Evolutionary conservation across 139 green algal genomes (phyloP).

Genomic region (Coelastrella sp.): DNA sequence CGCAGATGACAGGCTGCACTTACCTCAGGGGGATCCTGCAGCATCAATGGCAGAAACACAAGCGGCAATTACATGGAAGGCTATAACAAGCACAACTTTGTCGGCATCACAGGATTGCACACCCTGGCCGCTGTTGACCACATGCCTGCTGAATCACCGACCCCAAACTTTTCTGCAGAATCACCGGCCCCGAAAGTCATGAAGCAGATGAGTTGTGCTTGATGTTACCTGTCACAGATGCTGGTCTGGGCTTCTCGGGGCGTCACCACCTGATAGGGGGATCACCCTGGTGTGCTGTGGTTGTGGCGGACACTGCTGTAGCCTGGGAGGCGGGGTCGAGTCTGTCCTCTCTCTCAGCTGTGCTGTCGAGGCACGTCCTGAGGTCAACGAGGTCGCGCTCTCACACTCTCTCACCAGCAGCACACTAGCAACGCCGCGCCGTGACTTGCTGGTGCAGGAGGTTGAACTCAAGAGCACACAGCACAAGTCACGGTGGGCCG

Average conservation of each 20-base stretch:
- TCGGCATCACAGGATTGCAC: no score
- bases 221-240: neutral
- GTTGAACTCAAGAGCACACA: neutral
- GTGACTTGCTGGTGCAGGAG: neutral
- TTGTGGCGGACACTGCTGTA: neutral
- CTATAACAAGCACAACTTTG: no score
- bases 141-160: no score
- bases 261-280: neutral
- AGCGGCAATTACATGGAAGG: neutral
- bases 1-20: no score
- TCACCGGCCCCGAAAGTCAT: no score
- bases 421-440: conserved; percentile 12
- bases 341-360: neutral
- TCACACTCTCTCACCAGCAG: neutral
- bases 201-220: no score
- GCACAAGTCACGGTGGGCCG: conserved; percentile 14
- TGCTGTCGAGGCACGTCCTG: neutral
- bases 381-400: neutral
- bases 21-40: neutral
- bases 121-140: no score
- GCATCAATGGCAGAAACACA: neutral
- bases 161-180: no score
- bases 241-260: conserved; percentile 14
- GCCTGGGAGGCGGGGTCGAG: neutral
- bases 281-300: neutral